Evolutionary conservation across 78 protist genomes (phyloP).

Genomic region (Dictyostelium purpureum): DNA sequence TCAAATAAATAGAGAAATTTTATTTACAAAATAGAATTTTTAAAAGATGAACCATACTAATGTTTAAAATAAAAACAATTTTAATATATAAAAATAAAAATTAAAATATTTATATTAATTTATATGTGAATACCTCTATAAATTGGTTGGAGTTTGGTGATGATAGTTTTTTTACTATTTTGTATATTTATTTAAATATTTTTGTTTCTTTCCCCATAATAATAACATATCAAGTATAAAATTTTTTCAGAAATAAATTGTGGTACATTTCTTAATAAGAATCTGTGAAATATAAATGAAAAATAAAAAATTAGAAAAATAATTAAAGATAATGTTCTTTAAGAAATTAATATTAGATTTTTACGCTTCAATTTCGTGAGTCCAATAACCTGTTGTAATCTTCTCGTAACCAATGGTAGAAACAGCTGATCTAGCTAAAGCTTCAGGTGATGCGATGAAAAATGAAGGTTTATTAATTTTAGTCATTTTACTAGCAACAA

Average conservation of each 20-base stretch:
- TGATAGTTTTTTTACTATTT: too few species aligned
- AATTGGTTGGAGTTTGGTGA: too few species aligned
- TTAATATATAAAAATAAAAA: too few species aligned
- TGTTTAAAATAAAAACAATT: too few species aligned
- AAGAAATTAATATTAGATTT: not conserved
- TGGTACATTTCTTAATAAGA: conserved; percentile 7
- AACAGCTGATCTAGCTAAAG: conserved; percentile 40
- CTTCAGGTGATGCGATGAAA: conserved; percentile 69
- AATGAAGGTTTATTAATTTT: conserved; percentile 73
- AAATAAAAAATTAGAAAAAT: not conserved
- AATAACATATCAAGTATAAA: conserved; percentile 10
- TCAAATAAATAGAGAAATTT: too few species aligned
- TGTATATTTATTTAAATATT: too few species aligned
- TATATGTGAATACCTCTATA: too few species aligned
- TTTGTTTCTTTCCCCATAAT: too few species aligned
- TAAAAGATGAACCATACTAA: too few species aligned
- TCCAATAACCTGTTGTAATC: conserved; percentile 49
- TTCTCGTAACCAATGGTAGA: conserved; percentile 79
- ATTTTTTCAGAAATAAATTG: conserved; percentile 38
- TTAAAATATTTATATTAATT: too few species aligned
- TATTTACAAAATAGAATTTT: too few species aligned
- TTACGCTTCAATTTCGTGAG: conserved; percentile 51
- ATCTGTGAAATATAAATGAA: not conserved
- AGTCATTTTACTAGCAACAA: conserved; percentile 80
- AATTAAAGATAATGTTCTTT: not conserved